Conservation (phyloP, 768 basidiomycete genomes). For the Lactifluus rugatus region DNA sequence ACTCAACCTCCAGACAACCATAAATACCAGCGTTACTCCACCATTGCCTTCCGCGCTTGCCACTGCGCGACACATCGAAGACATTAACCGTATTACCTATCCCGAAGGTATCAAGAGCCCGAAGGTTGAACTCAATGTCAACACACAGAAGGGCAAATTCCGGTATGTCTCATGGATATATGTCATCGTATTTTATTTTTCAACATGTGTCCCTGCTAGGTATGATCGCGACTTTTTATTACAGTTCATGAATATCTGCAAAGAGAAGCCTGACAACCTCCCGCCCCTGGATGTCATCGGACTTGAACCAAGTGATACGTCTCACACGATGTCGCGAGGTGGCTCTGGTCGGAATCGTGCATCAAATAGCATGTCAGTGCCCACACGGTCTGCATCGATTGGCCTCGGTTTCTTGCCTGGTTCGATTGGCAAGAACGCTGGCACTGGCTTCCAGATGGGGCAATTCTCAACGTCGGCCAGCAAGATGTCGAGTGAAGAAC, state of each 20-base stretch:
- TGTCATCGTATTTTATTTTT: not conserved
- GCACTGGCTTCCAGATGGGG: slow-evolving; percentile 48
- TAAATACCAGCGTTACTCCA: slow-evolving; percentile 32
- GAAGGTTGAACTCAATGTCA: slow-evolving; percentile 71
- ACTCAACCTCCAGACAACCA: slow-evolving; percentile 55
- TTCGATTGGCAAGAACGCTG: slow-evolving; percentile 27
- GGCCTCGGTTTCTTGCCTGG: slow-evolving; percentile 37
- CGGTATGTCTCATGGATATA: slow-evolving; percentile 36
- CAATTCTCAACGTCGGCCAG: slow-evolving; percentile 45
- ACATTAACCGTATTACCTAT: slow-evolving; percentile 68
- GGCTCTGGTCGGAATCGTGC: slow-evolving; percentile 55
- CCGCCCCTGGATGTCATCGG: slow-evolving; percentile 88
- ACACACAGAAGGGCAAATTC: slow-evolving; percentile 82
- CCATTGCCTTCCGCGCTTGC: slow-evolving; percentile 59
- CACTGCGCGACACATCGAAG: slow-evolving; percentile 77
- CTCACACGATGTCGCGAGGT: slow-evolving; percentile 45
- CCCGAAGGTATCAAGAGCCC: slow-evolving; percentile 80
- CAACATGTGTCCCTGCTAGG: slow-evolving; percentile 31
- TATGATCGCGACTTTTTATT: slow-evolving; percentile 97
- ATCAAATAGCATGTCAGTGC: slow-evolving; percentile 34
- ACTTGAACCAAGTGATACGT: slow-evolving; percentile 59
- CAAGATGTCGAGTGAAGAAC: slow-evolving; percentile 64
- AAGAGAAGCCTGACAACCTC: slow-evolving; percentile 86
- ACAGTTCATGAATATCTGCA: slow-evolving; percentile 93
- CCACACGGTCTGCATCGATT: slow-evolving; percentile 40